Percentiles rank a stretch among this genome's conserved stretches.
phyloP scores from a whole-genome alignment of 441 rosid species.

The Rhodomyrtus psidioides region DNA sequence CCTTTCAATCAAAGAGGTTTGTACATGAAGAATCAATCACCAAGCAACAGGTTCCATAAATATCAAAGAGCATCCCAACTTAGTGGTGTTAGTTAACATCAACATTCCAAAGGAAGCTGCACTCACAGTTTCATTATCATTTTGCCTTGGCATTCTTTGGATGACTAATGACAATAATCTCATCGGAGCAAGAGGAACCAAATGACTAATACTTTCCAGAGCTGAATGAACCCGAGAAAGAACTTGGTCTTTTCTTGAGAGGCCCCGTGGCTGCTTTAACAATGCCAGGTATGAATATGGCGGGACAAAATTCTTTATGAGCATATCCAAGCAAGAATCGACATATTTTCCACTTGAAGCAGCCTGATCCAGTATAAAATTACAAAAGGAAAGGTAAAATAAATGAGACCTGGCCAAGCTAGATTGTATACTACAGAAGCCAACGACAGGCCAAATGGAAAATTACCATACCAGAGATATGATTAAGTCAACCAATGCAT shows the following conservation, averaged over 20 bases:
- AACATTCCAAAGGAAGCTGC: neutral
- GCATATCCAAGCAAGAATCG: constrained; percentile 62
- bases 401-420: neutral
- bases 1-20: neutral
- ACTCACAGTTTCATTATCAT: constrained; percentile 52
- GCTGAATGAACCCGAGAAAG: constrained; percentile 63
- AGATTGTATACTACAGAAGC: neutral
- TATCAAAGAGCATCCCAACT: neutral
- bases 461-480: constrained; percentile 46
- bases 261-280: constrained; percentile 31
- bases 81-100: neutral
- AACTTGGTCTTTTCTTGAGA: constrained; percentile 50
- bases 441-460: neutral
- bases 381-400: neutral
- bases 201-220: constrained; percentile 32
- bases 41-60: neutral
- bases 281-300: constrained; percentile 31
- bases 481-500: constrained; percentile 58
- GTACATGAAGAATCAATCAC: neutral
- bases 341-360: constrained; percentile 60
- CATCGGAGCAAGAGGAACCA: constrained; percentile 70
- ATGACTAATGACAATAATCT: constrained; percentile 42
- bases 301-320: constrained; percentile 59
- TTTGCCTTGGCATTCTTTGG: constrained; percentile 42
- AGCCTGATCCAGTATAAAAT: constrained; percentile 36